Evolutionary conservation across 2,329 filamentous ascomycete species (phyloP).

Genomic region (Ophiostoma populinum): DNA sequence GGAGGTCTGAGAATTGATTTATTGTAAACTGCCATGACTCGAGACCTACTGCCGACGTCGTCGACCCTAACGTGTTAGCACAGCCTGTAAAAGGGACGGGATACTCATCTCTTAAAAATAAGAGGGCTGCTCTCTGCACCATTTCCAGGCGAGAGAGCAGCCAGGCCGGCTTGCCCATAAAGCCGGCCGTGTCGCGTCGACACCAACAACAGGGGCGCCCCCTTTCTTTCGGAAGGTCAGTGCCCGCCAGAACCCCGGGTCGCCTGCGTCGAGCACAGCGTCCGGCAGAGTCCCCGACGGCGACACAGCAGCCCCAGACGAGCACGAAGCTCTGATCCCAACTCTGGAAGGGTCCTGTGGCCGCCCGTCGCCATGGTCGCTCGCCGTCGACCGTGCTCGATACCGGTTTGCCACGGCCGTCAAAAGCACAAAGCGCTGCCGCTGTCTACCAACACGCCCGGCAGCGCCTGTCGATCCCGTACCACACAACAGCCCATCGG

Average conservation of each 20-base stretch:
- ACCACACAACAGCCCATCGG: too few species aligned
- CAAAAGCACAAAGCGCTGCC: too few species aligned
- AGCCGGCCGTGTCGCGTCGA: constrained; percentile 17
- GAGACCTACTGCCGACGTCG: too few species aligned
- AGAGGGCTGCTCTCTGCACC: constrained; percentile 30
- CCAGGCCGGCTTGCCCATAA: constrained; percentile 26
- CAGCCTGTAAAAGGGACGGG: not conserved
- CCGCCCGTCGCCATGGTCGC: too few species aligned
- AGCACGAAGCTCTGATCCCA: constrained; percentile 89
- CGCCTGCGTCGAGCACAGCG: not conserved
- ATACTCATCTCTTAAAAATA: constrained; percentile 32
- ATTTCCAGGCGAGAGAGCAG: constrained; percentile 31
- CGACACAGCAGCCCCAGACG: constrained; percentile 38
- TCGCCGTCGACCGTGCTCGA: too few species aligned
- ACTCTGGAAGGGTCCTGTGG: constrained; percentile 71
- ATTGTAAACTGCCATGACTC: too few species aligned
- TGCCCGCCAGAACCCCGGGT: not conserved
- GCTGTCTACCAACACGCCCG: too few species aligned
- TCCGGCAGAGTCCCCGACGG: not conserved
- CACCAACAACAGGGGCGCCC: not conserved
- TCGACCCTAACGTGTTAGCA: not conserved
- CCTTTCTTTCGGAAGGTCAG: constrained; percentile 1
- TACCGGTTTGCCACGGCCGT: too few species aligned
- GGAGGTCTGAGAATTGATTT: constrained; percentile 15
- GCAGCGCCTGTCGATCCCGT: too few species aligned